phyloP scores from a whole-genome alignment of 2,329 filamentous ascomycete genomes.

The Shiraia sp. region DNA sequence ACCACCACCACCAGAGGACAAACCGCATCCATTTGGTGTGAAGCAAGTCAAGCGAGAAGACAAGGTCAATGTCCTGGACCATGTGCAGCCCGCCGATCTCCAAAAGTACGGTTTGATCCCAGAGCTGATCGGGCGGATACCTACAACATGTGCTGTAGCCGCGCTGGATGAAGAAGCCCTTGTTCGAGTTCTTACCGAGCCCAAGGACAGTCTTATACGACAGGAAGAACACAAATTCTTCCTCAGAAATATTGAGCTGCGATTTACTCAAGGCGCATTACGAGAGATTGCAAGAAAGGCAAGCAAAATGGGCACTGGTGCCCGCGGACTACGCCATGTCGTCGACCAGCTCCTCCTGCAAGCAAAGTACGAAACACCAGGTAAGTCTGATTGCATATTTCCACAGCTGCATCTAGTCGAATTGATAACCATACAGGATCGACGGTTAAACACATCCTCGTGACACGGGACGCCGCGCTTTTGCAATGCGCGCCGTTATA shows the following conservation, averaged over 20 bases:
- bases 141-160: slow-evolving; percentile 83
- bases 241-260: slow-evolving; percentile 74
- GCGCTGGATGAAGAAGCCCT: slow-evolving; percentile 71
- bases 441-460: slow-evolving; percentile 50
- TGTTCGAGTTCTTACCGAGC: slow-evolving; percentile 87
- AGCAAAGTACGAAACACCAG: slow-evolving; percentile 55
- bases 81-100: slow-evolving; percentile 74
- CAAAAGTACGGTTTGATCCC: slow-evolving; percentile 91
- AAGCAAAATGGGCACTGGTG: slow-evolving; percentile 71
- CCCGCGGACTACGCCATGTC: slow-evolving; percentile 53
- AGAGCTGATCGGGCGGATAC: slow-evolving; percentile 92
- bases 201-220: slow-evolving; percentile 81
- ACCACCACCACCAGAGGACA: slow-evolving; percentile 30
- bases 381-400: slow-evolving; percentile 20
- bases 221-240: slow-evolving; percentile 91
- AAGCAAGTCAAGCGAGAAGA: slow-evolving; percentile 24
- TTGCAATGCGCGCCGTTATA: slow-evolving; percentile 48
- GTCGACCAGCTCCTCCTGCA: slow-evolving; percentile 51
- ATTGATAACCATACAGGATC: slow-evolving; percentile 36
- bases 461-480: slow-evolving; percentile 51
- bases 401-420: background rate
- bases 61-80: slow-evolving; percentile 65
- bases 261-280: slow-evolving; percentile 82
- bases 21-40: slow-evolving; percentile 23
- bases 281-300: slow-evolving; percentile 77